Evolutionary conservation across 768 basidiomycete genomes (phyloP), one percentile per base, ranked within the genome.

Genomic region (Suillus alpinus): DNA sequence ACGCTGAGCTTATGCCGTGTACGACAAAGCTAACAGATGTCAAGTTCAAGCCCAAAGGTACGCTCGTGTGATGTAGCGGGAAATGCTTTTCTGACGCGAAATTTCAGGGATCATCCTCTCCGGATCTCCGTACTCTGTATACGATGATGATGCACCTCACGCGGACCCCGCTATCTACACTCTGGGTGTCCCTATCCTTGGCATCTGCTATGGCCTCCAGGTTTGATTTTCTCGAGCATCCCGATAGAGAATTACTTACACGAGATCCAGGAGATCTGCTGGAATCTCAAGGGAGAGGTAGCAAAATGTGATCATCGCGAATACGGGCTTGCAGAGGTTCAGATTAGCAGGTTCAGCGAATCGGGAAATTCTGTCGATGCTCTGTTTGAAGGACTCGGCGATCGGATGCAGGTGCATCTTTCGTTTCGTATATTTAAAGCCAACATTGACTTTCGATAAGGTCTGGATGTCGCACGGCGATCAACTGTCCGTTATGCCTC

Each of bases 401-500:
- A 89, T 23, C 89, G 93, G 67, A 86, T 97, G 81, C 90, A 93
- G 82, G 95, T 93, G 66, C 46, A 78, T 65, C 56, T 10, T 32
- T 32, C 14, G 20, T 44, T 20, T 47, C 59, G 34, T 26, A 1
- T 14, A 13, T 14, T 32, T 36, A 18, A 18, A 14, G 29, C 44
- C 9, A 31, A 20, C 26, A 6, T n/a, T 39, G 39, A 58, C 52
- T 52, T 32, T 23, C 12, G 43, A 40, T 58, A 4, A 98, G 96
- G 96, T 98, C 55, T 98, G 97, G 97, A 98, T 98, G 97, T 98
- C 96, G 18, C 97, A 99, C 71, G 95, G 95, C 12, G 97, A 98
- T 75, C 94, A 96, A 65, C 83, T 98, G 37, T 89, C 87, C 31
- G 84, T 81, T 53, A 83, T 90, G 2, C 97, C 96, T 16, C 76